phyloP scores from a whole-genome alignment of 805 yeast genomes.

The Metschnikowia vanudenii region DNA sequence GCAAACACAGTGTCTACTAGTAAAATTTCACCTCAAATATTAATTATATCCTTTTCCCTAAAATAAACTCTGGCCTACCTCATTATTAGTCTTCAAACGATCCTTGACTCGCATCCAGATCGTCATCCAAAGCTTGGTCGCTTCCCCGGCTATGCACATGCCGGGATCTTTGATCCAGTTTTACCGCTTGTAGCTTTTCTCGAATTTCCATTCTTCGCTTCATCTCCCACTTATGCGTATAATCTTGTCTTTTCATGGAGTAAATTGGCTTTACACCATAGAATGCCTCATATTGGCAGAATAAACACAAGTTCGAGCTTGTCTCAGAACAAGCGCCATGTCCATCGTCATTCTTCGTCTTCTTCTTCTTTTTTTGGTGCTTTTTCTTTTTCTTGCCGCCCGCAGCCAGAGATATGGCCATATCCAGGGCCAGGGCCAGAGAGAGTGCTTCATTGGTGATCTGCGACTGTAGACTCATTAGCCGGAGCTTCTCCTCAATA shows the following conservation, averaged over 20 bases:
- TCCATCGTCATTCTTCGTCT: constrained; percentile 10
- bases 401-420: constrained; percentile 6
- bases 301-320: constrained; percentile 35
- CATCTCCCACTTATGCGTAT: constrained; percentile 31
- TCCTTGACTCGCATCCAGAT: constrained; percentile 18
- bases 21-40: background rate
- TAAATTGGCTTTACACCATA: constrained; percentile 51
- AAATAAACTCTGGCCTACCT: background rate
- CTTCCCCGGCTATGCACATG: constrained; percentile 3
- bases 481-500: constrained; percentile 38
- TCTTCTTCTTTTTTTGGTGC: constrained; percentile 14
- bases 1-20: no score
- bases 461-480: constrained; percentile 28
- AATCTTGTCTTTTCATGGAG: constrained; percentile 51
- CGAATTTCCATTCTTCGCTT: constrained; percentile 30
- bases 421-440: constrained; percentile 6
- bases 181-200: constrained; percentile 39
- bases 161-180: constrained; percentile 21
- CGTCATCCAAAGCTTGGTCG: constrained; percentile 10
- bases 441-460: constrained; percentile 11
- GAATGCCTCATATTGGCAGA: constrained; percentile 53
- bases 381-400: constrained; percentile 17
- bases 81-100: constrained; percentile 11
- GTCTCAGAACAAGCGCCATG: background rate
- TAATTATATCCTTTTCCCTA: background rate